These are phyloP conservation scores for Coniella vitis DNA, from an alignment of 2,329 filamentous ascomycete species.

Conservation along the genomic window DNA sequence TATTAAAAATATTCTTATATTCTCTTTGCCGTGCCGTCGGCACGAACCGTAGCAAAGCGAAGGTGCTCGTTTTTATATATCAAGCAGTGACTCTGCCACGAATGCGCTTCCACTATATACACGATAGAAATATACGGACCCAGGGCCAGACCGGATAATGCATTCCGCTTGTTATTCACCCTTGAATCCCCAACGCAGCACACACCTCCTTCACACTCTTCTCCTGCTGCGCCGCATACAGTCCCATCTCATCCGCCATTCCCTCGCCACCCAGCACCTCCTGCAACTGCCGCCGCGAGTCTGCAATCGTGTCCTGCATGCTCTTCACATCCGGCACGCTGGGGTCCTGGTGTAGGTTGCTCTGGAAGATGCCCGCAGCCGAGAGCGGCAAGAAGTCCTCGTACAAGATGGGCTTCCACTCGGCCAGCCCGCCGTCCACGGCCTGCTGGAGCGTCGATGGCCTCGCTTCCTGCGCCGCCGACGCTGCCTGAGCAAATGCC, in stretches of 20 bases:
- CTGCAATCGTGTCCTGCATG: not conserved
- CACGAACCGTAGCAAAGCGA: no score
- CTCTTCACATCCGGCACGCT: not conserved
- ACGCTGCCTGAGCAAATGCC: not conserved
- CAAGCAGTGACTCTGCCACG: no score
- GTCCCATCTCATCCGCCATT: constrained; percentile 8
- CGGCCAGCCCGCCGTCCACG: constrained; percentile 26
- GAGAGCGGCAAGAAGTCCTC: constrained; percentile 49
- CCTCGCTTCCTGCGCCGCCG: not conserved
- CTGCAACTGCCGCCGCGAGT: constrained; percentile 4
- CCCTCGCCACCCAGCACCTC: constrained; percentile 3
- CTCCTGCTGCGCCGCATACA: constrained; percentile 1
- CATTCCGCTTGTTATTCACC: no score
- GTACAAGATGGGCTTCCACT: constrained; percentile 39
- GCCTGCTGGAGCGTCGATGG: not conserved
- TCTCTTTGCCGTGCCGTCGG: no score
- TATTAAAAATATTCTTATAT: no score
- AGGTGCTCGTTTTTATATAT: no score
- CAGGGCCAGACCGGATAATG: no score
- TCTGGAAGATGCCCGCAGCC: constrained; percentile 38
- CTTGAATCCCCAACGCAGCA: no score
- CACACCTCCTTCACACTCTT: not conserved
- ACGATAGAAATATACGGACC: no score
- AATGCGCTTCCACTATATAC: no score
- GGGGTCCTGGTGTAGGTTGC: constrained; percentile 9